Evolutionary conservation across 345 rosid genomes (phyloP).

Genomic region (Populus simonii): DNA sequence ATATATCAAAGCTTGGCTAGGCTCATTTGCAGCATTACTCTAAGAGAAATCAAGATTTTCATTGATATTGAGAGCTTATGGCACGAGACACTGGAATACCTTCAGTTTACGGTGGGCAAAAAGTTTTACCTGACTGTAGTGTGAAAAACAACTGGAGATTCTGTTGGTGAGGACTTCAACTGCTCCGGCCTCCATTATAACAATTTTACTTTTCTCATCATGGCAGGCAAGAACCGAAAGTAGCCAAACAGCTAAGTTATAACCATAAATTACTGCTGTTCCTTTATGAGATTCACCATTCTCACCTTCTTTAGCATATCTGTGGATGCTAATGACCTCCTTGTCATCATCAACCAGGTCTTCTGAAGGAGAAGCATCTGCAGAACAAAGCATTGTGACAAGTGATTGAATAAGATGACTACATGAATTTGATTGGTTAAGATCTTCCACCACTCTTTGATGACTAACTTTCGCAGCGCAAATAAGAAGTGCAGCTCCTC

Average conservation of each 20-base stretch:
- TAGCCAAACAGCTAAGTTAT: slow-evolving; percentile 80
- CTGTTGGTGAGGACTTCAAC: slow-evolving; percentile 81
- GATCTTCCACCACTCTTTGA: slow-evolving; percentile 78
- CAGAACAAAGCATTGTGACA: slow-evolving; percentile 56
- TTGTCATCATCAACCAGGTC: slow-evolving; percentile 46
- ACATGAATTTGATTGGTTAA: slow-evolving; percentile 68
- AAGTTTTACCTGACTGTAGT: slow-evolving; percentile 62
- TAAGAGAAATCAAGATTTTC: neutral
- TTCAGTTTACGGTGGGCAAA: slow-evolving; percentile 7
- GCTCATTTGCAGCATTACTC: neutral
- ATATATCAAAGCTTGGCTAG: neutral
- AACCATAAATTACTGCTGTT: slow-evolving; percentile 61
- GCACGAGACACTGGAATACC: neutral
- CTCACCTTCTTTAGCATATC: slow-evolving; percentile 53
- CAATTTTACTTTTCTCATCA: slow-evolving; percentile 69
- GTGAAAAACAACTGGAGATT: slow-evolving; percentile 55
- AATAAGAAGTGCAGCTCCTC: slow-evolving; percentile 88
- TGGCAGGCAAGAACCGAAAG: slow-evolving; percentile 91
- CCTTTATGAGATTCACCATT: slow-evolving; percentile 45
- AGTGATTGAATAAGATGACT: slow-evolving; percentile 69
- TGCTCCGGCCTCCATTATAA: slow-evolving; percentile 90
- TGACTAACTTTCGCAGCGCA: slow-evolving; percentile 92
- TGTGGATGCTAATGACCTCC: slow-evolving; percentile 58
- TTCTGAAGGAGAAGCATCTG: slow-evolving; percentile 44
- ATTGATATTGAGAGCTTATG: neutral